phyloP scores from a whole-genome alignment of 2,329 filamentous ascomycete species.

The Hortaea werneckii region DNA sequence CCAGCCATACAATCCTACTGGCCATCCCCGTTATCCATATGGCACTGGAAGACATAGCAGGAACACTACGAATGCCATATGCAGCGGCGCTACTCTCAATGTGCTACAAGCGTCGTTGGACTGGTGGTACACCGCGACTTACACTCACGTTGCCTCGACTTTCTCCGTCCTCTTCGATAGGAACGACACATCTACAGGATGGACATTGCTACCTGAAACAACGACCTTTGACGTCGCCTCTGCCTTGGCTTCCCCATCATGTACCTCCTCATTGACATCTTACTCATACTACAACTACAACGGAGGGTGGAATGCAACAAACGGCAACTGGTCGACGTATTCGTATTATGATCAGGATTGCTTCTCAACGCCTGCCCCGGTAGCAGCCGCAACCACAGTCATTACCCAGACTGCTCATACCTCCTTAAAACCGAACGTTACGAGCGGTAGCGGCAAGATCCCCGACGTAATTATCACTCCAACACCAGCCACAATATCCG shows the following conservation, averaged over 20 bases:
- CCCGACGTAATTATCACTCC: conserved; percentile 21
- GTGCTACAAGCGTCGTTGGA: conserved; percentile 24
- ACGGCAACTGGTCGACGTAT: conserved; percentile 10
- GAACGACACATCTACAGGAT: conserved; percentile 20
- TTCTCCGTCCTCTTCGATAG: conserved; percentile 18
- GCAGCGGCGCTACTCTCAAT: conserved; percentile 21
- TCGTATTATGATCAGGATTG: conserved; percentile 10
- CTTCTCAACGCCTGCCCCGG: conserved; percentile 17
- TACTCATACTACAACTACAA: conserved; percentile 2
- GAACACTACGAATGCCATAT: background rate
- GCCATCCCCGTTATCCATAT: background rate
- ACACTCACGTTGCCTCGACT: conserved; percentile 24
- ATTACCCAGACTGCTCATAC: conserved; percentile 22
- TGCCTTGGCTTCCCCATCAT: conserved; percentile 19
- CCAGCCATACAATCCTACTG: too few species aligned
- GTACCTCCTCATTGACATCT: conserved; percentile 3
- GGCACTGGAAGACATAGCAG: background rate
- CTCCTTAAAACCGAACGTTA: conserved; percentile 11
- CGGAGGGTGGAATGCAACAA: conserved; percentile 8
- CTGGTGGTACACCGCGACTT: conserved; percentile 25
- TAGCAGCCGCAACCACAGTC: conserved; percentile 21
- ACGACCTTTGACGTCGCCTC: conserved; percentile 25
- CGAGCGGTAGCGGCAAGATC: conserved; percentile 17
- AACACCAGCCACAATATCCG: conserved; percentile 18
- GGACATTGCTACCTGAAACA: conserved; percentile 20